These are phyloP conservation scores for Xerocomus nothofagi DNA, from an alignment of 1,284 basidiomycete genomes.

Conservation along the genomic window DNA sequence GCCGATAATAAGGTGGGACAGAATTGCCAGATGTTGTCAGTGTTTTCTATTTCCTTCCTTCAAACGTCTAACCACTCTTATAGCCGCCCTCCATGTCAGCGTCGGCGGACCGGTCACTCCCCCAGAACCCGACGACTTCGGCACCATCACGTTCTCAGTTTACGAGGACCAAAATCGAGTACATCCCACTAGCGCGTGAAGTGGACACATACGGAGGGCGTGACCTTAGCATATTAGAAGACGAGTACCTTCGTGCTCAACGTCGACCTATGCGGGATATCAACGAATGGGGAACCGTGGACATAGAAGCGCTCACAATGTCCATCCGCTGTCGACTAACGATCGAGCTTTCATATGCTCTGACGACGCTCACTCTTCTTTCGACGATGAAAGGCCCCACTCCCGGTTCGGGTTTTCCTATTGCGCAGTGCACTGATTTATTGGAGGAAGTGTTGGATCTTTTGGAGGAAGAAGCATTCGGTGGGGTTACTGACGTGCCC, in stretches of 20 bases:
- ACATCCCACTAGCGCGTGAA: conserved; percentile 79
- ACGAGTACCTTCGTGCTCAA: conserved; percentile 55
- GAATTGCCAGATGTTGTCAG: conserved; percentile 44
- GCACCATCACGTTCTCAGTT: conserved; percentile 42
- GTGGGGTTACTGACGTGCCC: conserved; percentile 46
- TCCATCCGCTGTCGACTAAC: conserved; percentile 85
- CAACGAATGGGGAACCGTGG: conserved; percentile 83
- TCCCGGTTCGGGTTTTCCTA: conserved; percentile 66
- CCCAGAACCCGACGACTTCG: conserved; percentile 18
- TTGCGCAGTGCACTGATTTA: conserved; percentile 78
- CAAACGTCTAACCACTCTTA: conserved; percentile 16
- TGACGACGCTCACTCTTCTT: conserved; percentile 88
- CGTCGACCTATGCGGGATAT: conserved; percentile 65
- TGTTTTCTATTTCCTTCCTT: conserved; percentile 12
- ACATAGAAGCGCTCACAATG: conserved; percentile 88
- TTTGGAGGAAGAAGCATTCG: conserved; percentile 81
- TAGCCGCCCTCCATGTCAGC: conserved; percentile 25
- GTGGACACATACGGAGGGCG: conserved; percentile 84
- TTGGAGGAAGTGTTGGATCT: conserved; percentile 88
- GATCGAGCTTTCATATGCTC: conserved; percentile 84
- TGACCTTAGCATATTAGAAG: conserved; percentile 72
- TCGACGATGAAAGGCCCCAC: conserved; percentile 70
- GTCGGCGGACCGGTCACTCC: conserved; percentile 20
- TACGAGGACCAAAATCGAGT: conserved; percentile 85
- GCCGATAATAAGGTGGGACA: conserved; percentile 35